These are phyloP conservation scores for Chlorella sp. DNA, from an alignment of 139 green algal species.

Conservation along the genomic window DNA sequence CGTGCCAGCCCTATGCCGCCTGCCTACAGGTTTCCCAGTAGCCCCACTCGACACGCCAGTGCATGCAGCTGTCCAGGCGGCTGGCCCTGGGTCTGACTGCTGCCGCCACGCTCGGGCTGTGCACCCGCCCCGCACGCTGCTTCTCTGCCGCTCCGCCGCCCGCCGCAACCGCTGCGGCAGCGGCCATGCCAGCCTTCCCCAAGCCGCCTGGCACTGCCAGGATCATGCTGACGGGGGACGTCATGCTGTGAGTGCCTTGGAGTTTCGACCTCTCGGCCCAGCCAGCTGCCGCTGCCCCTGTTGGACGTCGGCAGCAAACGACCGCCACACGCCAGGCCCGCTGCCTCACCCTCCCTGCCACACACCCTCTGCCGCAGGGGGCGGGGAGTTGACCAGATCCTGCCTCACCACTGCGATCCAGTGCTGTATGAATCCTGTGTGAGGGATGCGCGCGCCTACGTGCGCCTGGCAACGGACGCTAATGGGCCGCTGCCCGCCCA, in stretches of 20 bases:
- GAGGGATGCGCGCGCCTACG: slow-evolving; percentile 8
- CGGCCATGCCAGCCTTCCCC: background rate
- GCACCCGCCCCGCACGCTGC: background rate
- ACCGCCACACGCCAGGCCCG: no score
- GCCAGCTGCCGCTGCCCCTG: no score
- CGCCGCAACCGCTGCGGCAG: background rate
- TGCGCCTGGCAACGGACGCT: slow-evolving; percentile 17
- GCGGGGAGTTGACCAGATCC: slow-evolving; percentile 17
- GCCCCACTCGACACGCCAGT: no score
- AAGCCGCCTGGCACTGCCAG: slow-evolving; percentile 8
- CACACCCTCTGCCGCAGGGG: background rate
- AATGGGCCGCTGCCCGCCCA: slow-evolving; percentile 25
- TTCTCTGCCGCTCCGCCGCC: background rate
- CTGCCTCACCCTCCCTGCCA: no score
- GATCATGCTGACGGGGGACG: slow-evolving; percentile 33
- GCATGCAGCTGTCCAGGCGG: no score
- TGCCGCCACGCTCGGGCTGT: no score
- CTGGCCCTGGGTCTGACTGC: no score
- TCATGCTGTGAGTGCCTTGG: slow-evolving; percentile 20
- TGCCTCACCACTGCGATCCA: slow-evolving; percentile 24
- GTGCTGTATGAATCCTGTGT: slow-evolving; percentile 23
- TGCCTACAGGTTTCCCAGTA: no score
- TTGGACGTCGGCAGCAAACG: no score
- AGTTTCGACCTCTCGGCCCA: no score
- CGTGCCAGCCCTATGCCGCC: no score